Conservation (phyloP, 2,329 filamentous ascomycete genomes). For the Zymoseptoria brevis region DNA sequence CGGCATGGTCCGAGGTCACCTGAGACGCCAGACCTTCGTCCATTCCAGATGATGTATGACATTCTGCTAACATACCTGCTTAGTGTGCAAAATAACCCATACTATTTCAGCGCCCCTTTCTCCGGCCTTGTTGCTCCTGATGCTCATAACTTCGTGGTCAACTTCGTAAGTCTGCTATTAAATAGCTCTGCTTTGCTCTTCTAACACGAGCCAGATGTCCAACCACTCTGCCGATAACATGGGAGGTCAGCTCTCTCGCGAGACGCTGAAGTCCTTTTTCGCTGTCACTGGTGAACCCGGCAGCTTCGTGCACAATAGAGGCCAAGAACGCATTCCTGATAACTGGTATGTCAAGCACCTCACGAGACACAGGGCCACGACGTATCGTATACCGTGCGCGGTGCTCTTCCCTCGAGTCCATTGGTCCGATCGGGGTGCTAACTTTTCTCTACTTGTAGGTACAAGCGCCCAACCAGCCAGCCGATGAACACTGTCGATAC, state of each 20-base stretch:
- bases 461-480: constrained; percentile 24
- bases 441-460: not conserved
- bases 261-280: constrained; percentile 20
- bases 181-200: not conserved
- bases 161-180: constrained; percentile 6
- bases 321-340: constrained; percentile 16
- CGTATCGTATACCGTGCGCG: no score
- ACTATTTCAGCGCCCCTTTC: constrained; percentile 9
- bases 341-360: constrained; percentile 6
- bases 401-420: no score
- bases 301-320: constrained; percentile 12
- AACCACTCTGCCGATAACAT: constrained; percentile 19
- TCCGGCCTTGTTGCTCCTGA: constrained; percentile 16
- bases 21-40: no score
- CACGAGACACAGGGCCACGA: no score
- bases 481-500: constrained; percentile 15
- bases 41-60: no score
- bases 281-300: constrained; percentile 15
- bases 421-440: no score
- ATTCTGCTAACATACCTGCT: no score
- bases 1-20: no score
- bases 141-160: constrained; percentile 22
- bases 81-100: constrained; percentile 6
- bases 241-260: constrained; percentile 13
- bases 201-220: constrained; percentile 9